A percentile compares a stretch with the other conserved stretches of the same genome.
Evolutionary conservation across 1,284 basidiomycete species (phyloP).

Genomic region (Fistulina hepatica): DNA sequence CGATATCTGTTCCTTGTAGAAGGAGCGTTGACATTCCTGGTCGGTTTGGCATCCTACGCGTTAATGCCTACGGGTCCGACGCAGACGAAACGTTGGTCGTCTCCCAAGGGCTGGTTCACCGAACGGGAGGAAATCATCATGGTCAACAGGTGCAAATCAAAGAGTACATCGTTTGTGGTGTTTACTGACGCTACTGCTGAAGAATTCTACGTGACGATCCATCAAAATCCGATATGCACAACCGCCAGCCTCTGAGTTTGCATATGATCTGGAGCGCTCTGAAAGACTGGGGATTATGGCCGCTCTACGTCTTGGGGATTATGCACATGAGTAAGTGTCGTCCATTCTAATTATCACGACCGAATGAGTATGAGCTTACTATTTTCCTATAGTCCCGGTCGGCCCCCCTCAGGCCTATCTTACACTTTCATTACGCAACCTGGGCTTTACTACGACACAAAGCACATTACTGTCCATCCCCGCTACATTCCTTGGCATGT

Average conservation of each 20-base stretch:
- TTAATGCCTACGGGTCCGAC: constrained; percentile 61
- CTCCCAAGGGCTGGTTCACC: constrained; percentile 45
- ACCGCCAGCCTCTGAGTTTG: constrained; percentile 42
- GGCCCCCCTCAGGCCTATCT: constrained; percentile 40
- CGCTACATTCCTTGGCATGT: constrained; percentile 31
- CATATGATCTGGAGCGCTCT: constrained; percentile 36
- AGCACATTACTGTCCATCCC: constrained; percentile 44
- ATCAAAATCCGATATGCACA: constrained; percentile 52
- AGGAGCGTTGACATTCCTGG: constrained; percentile 38
- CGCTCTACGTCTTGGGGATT: constrained; percentile 39
- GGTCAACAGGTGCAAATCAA: constrained; percentile 40
- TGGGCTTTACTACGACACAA: constrained; percentile 42
- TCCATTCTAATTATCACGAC: not conserved
- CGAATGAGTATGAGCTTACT: not conserved
- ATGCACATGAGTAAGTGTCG: constrained; percentile 31
- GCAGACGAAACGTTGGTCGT: constrained; percentile 53
- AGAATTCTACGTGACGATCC: constrained; percentile 49
- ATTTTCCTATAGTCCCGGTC: constrained; percentile 31
- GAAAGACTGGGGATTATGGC: constrained; percentile 46
- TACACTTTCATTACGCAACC: constrained; percentile 38
- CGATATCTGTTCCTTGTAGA: constrained; percentile 51
- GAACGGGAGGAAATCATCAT: constrained; percentile 45
- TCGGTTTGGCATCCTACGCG: constrained; percentile 51
- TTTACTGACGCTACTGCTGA: not conserved
- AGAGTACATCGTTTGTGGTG: not conserved